Evolutionary conservation across 352 stramenopile genomes (phyloP).

Genomic region (Phytophthora pistaciae): DNA sequence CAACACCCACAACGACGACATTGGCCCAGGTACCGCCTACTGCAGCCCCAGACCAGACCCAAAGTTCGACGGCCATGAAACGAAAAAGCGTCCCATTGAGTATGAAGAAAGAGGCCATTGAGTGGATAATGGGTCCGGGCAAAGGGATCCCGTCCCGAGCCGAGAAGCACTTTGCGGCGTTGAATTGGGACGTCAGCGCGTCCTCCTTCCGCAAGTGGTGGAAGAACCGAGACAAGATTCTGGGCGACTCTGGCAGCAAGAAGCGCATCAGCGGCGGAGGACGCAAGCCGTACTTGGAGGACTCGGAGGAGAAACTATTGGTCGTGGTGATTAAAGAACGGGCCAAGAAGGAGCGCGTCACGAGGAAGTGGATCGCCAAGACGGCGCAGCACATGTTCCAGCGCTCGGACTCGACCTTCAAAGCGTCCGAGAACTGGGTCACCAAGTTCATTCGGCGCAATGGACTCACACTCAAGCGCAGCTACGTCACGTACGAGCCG

Average conservation of each 20-base stretch:
- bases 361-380: slow-evolving; percentile 86
- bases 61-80: slow-evolving; percentile 40
- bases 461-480: slow-evolving; percentile 78
- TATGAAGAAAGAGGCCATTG: slow-evolving; percentile 87
- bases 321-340: slow-evolving; percentile 81
- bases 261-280: slow-evolving; percentile 79
- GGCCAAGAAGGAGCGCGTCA: slow-evolving; percentile 83
- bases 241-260: slow-evolving; percentile 73
- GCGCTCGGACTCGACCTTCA: slow-evolving; percentile 73
- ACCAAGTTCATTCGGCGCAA: slow-evolving; percentile 88
- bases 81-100: slow-evolving; percentile 83
- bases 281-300: slow-evolving; percentile 79
- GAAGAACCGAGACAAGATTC: slow-evolving; percentile 86
- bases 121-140: slow-evolving; percentile 80
- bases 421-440: slow-evolving; percentile 86
- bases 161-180: slow-evolving; percentile 75
- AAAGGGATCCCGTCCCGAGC: slow-evolving; percentile 77
- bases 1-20: background rate
- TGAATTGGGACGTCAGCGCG: slow-evolving; percentile 82
- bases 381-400: slow-evolving; percentile 89
- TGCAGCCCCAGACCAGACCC: background rate
- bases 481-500: slow-evolving; percentile 79
- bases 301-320: slow-evolving; percentile 75
- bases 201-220: slow-evolving; percentile 88
- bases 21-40: background rate